Conservation (phyloP, 208 protist genomes). For the Leishmania tropica region DNA sequence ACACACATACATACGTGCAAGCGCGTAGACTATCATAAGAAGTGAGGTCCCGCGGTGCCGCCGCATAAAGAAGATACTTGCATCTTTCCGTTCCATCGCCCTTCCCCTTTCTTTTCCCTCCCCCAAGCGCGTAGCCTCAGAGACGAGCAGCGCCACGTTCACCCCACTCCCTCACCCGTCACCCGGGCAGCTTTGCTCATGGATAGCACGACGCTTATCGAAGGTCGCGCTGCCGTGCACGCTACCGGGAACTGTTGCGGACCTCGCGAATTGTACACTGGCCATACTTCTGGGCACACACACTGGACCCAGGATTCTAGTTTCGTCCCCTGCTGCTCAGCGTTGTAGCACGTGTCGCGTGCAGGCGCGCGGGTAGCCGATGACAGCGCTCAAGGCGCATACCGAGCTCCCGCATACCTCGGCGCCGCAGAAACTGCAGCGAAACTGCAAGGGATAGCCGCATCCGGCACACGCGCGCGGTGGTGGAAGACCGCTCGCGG, state of each 20-base stretch:
- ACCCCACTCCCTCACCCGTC: background rate
- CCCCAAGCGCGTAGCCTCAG: background rate
- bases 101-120: background rate
- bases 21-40: background rate
- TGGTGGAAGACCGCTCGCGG: slow-evolving; percentile 10
- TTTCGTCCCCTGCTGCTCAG: background rate
- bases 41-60: background rate
- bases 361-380: slow-evolving; percentile 75
- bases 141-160: background rate
- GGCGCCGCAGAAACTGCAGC: slow-evolving; percentile 75
- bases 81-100: background rate
- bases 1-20: background rate
- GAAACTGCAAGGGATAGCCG: slow-evolving; percentile 46
- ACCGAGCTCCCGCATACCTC: slow-evolving; percentile 57
- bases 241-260: background rate
- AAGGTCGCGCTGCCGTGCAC: background rate
- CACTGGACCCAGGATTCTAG: background rate
- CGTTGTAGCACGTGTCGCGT: slow-evolving; percentile 9
- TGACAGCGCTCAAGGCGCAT: slow-evolving; percentile 43
- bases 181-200: background rate
- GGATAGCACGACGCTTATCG: background rate
- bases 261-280: background rate
- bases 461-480: slow-evolving; percentile 52
- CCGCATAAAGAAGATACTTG: background rate
- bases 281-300: background rate